A percentile compares a stretch with the other conserved stretches of the same genome.
phyloP scores from a whole-genome alignment of 2,329 filamentous ascomycete species.

The Emydomyces testavorans region DNA sequence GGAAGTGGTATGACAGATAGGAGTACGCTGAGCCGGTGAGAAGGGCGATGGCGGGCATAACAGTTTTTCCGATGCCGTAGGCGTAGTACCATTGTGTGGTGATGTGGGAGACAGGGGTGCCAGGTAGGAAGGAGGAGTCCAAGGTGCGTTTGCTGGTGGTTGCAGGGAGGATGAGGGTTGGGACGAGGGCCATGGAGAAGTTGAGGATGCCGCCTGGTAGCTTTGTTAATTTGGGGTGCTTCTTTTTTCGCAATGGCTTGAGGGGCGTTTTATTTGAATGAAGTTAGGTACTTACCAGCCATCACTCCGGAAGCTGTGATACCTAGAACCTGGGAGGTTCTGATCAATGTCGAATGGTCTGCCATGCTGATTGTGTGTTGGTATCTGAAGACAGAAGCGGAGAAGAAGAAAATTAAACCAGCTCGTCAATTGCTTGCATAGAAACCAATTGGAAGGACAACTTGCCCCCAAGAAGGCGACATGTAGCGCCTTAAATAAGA shows the following conservation, averaged over 20 bases:
- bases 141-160: conserved; percentile 12
- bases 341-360: conserved; percentile 8
- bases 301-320: conserved; percentile 14
- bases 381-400: not conserved
- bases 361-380: conserved; percentile 2
- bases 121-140: conserved; percentile 14
- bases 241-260: not conserved
- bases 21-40: conserved; percentile 43
- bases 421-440: not conserved
- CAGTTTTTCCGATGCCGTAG: conserved; percentile 42
- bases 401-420: not conserved
- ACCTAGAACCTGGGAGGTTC: conserved; percentile 14
- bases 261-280: not conserved
- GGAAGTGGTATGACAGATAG: conserved; percentile 27
- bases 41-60: conserved; percentile 41
- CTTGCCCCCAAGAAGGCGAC: too few relatives aligned
- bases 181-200: conserved; percentile 13
- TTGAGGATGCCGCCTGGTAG: conserved; percentile 13
- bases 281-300: conserved; percentile 8
- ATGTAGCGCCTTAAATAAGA: not conserved
- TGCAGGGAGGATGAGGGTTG: conserved; percentile 13
- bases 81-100: conserved; percentile 24
- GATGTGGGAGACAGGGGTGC: conserved; percentile 19
- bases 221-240: not conserved
- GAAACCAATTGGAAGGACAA: not conserved